phyloP scores from a whole-genome alignment of 208 protist genomes.

The Crithidia bombi region DNA sequence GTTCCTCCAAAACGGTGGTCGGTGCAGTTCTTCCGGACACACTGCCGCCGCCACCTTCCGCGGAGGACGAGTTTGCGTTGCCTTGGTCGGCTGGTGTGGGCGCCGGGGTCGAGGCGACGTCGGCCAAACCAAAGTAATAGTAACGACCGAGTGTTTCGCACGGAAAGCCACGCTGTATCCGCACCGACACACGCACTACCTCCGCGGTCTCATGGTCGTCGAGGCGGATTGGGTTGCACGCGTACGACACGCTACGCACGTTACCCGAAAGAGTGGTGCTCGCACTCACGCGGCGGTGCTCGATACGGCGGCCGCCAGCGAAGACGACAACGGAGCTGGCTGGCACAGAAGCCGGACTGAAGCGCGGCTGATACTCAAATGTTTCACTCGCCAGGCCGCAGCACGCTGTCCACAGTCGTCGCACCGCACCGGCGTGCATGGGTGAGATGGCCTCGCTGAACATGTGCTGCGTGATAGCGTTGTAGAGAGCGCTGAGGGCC shows the following conservation, averaged over 20 bases:
- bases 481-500: conserved; percentile 54
- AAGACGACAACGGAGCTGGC: conserved; percentile 27
- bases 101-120: conserved; percentile 24
- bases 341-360: conserved; percentile 28
- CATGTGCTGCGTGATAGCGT: conserved; percentile 38
- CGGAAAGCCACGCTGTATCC: conserved; percentile 59
- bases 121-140: conserved; percentile 78
- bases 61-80: background rate
- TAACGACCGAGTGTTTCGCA: conserved; percentile 76
- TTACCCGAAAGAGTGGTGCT: conserved; percentile 23
- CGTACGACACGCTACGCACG: conserved; percentile 43
- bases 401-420: conserved; percentile 34
- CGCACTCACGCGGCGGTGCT: conserved; percentile 17
- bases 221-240: conserved; percentile 63
- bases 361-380: conserved; percentile 32
- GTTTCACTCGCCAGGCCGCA: conserved; percentile 16
- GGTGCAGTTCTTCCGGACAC: background rate
- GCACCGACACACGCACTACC: conserved; percentile 69
- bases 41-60: background rate
- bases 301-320: conserved; percentile 31
- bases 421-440: conserved; percentile 17
- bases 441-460: conserved; percentile 14
- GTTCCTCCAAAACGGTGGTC: background rate
- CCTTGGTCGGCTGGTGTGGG: conserved; percentile 13
- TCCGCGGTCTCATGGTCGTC: conserved; percentile 60